A percentile compares a stretch with the other conserved stretches of the same genome.
Conservation (phyloP, 2,329 filamentous ascomycete genomes). For the Microsporum canis region DNA sequence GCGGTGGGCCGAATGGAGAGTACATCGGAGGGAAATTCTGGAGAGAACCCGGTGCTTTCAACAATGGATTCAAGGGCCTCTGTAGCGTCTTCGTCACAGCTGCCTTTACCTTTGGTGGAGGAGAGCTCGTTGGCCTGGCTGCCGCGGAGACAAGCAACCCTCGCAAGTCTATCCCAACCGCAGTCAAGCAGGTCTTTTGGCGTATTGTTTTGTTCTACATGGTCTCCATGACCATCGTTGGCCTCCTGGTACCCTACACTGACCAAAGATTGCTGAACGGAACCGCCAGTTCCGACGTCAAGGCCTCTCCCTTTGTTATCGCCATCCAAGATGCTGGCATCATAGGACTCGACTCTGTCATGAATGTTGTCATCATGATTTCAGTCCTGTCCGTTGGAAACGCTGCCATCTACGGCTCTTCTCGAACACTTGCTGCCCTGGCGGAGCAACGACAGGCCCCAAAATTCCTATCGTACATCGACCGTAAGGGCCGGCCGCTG, state of each 20-base stretch:
- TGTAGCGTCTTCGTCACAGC: slow-evolving; percentile 54
- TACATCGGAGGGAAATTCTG: slow-evolving; percentile 76
- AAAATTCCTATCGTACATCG: slow-evolving; percentile 64
- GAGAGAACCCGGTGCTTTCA: slow-evolving; percentile 61
- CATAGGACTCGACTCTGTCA: slow-evolving; percentile 66
- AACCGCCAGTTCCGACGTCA: slow-evolving; percentile 22
- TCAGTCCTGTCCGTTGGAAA: slow-evolving; percentile 86
- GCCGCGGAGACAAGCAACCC: slow-evolving; percentile 49
- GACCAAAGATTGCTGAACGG: slow-evolving; percentile 26
- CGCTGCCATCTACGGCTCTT: slow-evolving; percentile 82
- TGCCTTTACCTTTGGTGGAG: slow-evolving; percentile 52
- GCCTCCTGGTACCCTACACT: slow-evolving; percentile 54
- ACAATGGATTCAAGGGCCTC: slow-evolving; percentile 57
- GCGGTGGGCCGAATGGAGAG: slow-evolving; percentile 58
- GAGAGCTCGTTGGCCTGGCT: slow-evolving; percentile 50
- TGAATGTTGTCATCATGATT: slow-evolving; percentile 91
- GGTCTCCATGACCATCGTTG: slow-evolving; percentile 66
- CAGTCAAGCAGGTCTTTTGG: slow-evolving; percentile 92
- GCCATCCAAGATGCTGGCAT: slow-evolving; percentile 80
- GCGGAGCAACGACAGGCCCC: slow-evolving; percentile 82
- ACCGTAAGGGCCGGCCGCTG: slow-evolving; percentile 68
- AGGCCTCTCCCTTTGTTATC: slow-evolving; percentile 76
- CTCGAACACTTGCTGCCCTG: slow-evolving; percentile 76
- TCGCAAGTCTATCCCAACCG: slow-evolving; percentile 64
- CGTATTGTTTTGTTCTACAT: slow-evolving; percentile 86